Percentiles rank a stretch among this genome's conserved stretches.
These are phyloP conservation scores for Calycina marina DNA, from an alignment of 2,329 filamentous ascomycete genomes.

Conservation along the genomic window DNA sequence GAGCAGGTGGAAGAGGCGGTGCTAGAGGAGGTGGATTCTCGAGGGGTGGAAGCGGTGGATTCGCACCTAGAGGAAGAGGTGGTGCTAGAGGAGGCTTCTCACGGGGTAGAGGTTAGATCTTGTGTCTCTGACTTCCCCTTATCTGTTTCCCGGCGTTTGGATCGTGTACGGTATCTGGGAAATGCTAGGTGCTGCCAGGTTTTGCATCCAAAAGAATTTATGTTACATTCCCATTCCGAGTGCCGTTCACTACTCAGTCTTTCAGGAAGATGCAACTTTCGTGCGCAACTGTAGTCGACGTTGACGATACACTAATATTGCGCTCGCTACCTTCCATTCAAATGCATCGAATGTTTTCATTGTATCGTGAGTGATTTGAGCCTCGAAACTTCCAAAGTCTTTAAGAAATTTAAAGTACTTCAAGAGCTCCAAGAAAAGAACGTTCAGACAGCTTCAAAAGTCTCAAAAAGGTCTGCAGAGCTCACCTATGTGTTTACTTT, in stretches of 20 bases:
- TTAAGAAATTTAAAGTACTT: too few relatives aligned
- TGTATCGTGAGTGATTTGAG: too few relatives aligned
- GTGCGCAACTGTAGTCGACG: too few relatives aligned
- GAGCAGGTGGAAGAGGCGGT: slow-evolving; percentile 27
- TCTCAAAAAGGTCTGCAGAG: too few relatives aligned
- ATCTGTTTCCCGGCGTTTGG: slow-evolving; percentile 18
- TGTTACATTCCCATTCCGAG: slow-evolving; percentile 1
- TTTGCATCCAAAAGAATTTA: slow-evolving; percentile 1
- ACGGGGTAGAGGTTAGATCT: slow-evolving; percentile 18
- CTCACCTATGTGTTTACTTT: too few relatives aligned
- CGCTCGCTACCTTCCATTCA: too few relatives aligned
- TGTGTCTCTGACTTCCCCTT: neutral
- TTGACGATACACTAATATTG: too few relatives aligned
- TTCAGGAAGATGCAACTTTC: too few relatives aligned
- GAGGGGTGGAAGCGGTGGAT: slow-evolving; percentile 21
- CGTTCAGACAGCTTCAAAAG: too few relatives aligned
- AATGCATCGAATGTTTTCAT: too few relatives aligned
- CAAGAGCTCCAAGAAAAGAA: too few relatives aligned
- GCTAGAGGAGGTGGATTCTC: slow-evolving; percentile 25
- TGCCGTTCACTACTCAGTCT: neutral
- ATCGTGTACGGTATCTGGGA: neutral
- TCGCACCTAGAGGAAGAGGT: slow-evolving; percentile 21
- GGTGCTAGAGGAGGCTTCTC: slow-evolving; percentile 20
- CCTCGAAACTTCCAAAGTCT: too few relatives aligned
- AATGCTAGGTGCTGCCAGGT: neutral